A percentile compares a stretch with the other conserved stretches of the same genome.
Evolutionary conservation across 805 yeast genomes (phyloP).

Genomic region (Blastobotrys americana): DNA sequence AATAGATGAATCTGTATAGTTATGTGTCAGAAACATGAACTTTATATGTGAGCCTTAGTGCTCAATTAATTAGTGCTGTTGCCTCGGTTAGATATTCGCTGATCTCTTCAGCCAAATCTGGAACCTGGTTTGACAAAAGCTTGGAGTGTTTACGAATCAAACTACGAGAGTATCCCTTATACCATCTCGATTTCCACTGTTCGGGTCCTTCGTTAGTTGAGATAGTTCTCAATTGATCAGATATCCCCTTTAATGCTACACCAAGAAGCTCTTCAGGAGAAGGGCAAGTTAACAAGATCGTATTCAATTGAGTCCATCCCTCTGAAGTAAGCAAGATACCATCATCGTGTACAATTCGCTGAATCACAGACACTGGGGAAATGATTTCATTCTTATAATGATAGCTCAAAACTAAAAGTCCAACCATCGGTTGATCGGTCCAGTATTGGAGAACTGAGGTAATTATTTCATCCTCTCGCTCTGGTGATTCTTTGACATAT

Average conservation of each 20-base stretch:
- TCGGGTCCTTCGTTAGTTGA: not conserved
- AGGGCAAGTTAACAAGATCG: not conserved
- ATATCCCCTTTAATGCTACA: not conserved
- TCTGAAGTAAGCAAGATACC: constrained; percentile 18
- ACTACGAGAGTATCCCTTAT: constrained; percentile 16
- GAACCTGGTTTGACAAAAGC: constrained; percentile 1
- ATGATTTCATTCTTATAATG: constrained; percentile 43
- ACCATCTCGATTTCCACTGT: constrained; percentile 18
- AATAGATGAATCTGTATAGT: no score
- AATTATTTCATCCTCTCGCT: constrained; percentile 37
- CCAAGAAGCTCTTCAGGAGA: not conserved
- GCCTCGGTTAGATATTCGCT: not conserved
- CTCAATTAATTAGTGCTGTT: not conserved
- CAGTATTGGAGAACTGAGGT: constrained; percentile 56
- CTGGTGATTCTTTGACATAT: constrained; percentile 23
- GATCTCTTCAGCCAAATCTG: no score
- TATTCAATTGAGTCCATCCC: constrained; percentile 23
- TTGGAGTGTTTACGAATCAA: constrained; percentile 2
- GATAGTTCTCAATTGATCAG: not conserved
- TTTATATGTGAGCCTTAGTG: not conserved
- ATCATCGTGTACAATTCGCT: constrained; percentile 36
- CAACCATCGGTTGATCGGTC: constrained; percentile 59
- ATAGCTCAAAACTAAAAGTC: constrained; percentile 50
- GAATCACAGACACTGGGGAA: constrained; percentile 35
- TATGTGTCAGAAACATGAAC: no score